A percentile compares a stretch with the other conserved stretches of the same genome.
phyloP scores from a whole-genome alignment of 805 yeast genomes.

The Candida boidinii region DNA sequence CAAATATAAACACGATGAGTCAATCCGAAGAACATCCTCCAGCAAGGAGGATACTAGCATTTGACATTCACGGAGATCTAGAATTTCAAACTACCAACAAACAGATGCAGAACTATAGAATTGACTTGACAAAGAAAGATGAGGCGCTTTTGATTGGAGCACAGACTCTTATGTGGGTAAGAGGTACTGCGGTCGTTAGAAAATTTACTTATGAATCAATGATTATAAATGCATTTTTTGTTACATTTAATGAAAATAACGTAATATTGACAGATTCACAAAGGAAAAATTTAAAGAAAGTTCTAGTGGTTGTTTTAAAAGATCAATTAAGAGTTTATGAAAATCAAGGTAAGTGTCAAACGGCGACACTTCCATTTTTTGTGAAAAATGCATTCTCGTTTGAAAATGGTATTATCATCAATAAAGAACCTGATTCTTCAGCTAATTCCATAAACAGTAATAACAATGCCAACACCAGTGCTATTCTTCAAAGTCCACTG shows the following conservation, averaged over 20 bases:
- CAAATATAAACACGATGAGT: no score
- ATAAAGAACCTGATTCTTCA: constrained; percentile 16
- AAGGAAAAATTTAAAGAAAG: constrained; percentile 14
- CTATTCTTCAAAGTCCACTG: no score
- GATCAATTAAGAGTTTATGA: constrained; percentile 59
- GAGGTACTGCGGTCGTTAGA: constrained; percentile 41
- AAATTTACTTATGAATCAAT: constrained; percentile 41
- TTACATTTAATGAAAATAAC: constrained; percentile 32
- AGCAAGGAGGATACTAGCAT: constrained; percentile 5
- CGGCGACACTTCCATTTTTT: constrained; percentile 62
- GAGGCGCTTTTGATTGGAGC: constrained; percentile 18
- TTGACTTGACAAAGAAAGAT: constrained; percentile 12
- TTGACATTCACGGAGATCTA: constrained; percentile 14
- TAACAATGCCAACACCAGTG: background rate
- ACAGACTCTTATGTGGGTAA: constrained; percentile 36
- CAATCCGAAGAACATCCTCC: constrained; percentile 1
- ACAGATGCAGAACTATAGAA: constrained; percentile 7
- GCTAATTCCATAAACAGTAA: background rate
- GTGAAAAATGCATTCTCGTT: constrained; percentile 55
- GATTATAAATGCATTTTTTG: constrained; percentile 54
- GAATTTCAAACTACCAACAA: constrained; percentile 9
- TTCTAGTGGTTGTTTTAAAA: constrained; percentile 51
- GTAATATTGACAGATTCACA: constrained; percentile 3
- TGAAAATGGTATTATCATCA: constrained; percentile 52
- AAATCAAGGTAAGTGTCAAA: constrained; percentile 47